These are phyloP conservation scores for Coemansia sp. DNA, from an alignment of 192 early-diverging fungal genomes.

Conservation along the genomic window DNA sequence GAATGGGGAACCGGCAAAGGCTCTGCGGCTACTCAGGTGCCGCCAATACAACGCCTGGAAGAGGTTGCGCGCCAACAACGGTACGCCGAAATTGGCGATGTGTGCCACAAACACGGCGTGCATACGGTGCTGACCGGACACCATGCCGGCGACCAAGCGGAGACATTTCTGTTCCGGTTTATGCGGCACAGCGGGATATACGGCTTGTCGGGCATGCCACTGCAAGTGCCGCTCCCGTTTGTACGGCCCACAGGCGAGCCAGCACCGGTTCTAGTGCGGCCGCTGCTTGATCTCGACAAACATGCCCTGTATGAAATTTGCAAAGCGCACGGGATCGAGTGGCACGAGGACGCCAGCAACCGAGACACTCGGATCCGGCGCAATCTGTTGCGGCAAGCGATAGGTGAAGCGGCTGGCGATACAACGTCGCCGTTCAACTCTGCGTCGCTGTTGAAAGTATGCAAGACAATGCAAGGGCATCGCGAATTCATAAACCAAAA, in stretches of 20 bases:
- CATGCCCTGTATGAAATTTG: slow-evolving; percentile 21
- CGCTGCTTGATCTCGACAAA: slow-evolving; percentile 34
- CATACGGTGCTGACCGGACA: slow-evolving; percentile 41
- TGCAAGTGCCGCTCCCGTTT: slow-evolving; percentile 11
- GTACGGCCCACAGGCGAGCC: background rate
- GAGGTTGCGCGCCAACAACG: slow-evolving; percentile 34
- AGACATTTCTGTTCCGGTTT: slow-evolving; percentile 46
- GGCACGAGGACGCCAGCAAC: slow-evolving; percentile 49
- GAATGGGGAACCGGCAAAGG: slow-evolving; percentile 5
- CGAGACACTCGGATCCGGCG: slow-evolving; percentile 25
- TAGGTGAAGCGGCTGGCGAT: slow-evolving; percentile 1
- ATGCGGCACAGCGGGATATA: slow-evolving; percentile 35
- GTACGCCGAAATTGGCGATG: slow-evolving; percentile 18
- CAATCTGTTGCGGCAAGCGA: slow-evolving; percentile 33
- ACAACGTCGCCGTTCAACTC: slow-evolving; percentile 18
- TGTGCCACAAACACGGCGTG: slow-evolving; percentile 7
- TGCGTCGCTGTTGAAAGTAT: slow-evolving; percentile 14
- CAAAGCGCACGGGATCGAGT: slow-evolving; percentile 12
- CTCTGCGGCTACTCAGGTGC: background rate
- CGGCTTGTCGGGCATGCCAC: slow-evolving; percentile 37
- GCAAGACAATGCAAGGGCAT: slow-evolving; percentile 37
- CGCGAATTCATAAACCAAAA: slow-evolving; percentile 20
- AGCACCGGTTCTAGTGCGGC: slow-evolving; percentile 23
- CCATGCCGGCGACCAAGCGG: slow-evolving; percentile 48
- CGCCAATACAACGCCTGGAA: slow-evolving; percentile 27